Base-by-base conservation (phyloP, 2,329 filamentous ascomycete species). In the Plectosphaerella plurivora region DNA sequence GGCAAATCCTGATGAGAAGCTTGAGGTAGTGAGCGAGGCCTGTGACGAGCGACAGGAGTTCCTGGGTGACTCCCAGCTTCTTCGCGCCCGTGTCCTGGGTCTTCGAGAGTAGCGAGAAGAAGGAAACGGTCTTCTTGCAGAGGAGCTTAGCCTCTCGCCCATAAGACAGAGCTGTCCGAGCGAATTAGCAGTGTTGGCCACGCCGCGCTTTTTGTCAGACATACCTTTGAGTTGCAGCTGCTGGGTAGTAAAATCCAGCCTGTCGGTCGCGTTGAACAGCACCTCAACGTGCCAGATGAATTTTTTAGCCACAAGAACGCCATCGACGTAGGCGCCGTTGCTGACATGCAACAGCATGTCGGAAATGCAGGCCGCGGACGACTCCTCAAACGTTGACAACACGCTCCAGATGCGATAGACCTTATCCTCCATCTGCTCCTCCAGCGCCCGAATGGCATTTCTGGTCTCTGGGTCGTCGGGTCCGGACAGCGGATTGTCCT, bases 41-140 rank as follows among this genome's bases (percentile, higher is more conserved):
- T 39, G 94, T 99, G 50, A 99, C 94, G 8, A 99, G 80, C 7
- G 93, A 96, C n/a, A 99, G 74, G n/a, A 99, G 80, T 68, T 99
- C 94, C 68, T 99, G 94, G 9, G 94, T 99, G 33, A 99, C 94
- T 44, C 94, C 94, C 42, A 97, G 83, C 66, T 97, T 94, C 53
- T 90, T 82, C 37, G 89, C 85, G n/a, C 88, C 89, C 9, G 86
- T 90, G 64, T 97, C 92, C 66, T 97, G 93, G 1, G 92, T 94
- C 68, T 96, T 96, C 6, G 93, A 96, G 9, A 99, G 78, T 16
- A 99, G 76, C 12, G 91, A 91, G 68, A 99, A 99, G 76, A 99
- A 99, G 24, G 93, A 90, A 6, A 99, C 94, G 51, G 99, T 96
- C 71, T 99, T 99, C 72, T 99, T 99, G 77, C 94, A 99, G n/a